A percentile compares a stretch with the other conserved stretches of the same genome.
phyloP scores from a whole-genome alignment of 148 eudicot species.

The Rhododendron griersonianum region DNA sequence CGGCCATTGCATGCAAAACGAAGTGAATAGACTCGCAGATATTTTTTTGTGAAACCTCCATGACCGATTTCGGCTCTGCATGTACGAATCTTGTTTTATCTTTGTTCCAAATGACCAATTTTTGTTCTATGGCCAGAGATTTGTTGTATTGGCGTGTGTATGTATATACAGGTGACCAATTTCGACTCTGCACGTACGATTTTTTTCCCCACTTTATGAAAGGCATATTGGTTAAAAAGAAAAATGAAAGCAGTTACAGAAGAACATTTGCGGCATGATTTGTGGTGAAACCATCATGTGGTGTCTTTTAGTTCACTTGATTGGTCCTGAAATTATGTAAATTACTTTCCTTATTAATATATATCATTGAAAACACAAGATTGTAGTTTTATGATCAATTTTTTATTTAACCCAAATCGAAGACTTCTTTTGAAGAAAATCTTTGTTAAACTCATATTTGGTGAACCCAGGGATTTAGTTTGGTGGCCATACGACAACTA shows the following conservation, averaged over 20 bases:
- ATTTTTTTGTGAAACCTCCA: too few species aligned
- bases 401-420: not conserved
- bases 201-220: too few species aligned
- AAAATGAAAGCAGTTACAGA: not conserved
- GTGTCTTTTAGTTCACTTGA: constrained; percentile 12
- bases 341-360: not conserved
- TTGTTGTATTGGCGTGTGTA: too few species aligned
- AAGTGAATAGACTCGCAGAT: too few species aligned
- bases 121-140: too few species aligned
- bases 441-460: not conserved
- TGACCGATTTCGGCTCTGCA: too few species aligned
- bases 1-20: too few species aligned
- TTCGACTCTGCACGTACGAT: too few species aligned
- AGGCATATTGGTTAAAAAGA: not conserved
- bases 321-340: constrained; percentile 8
- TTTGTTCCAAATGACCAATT: too few species aligned
- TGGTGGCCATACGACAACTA: too few species aligned
- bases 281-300: not conserved
- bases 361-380: not conserved
- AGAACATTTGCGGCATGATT: not conserved
- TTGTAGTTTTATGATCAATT: not conserved
- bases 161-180: too few species aligned
- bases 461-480: not conserved
- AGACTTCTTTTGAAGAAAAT: not conserved
- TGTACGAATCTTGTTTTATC: too few species aligned